Conservation (phyloP, 2,329 filamentous ascomycete genomes). For the Neofusicoccum parvum region DNA sequence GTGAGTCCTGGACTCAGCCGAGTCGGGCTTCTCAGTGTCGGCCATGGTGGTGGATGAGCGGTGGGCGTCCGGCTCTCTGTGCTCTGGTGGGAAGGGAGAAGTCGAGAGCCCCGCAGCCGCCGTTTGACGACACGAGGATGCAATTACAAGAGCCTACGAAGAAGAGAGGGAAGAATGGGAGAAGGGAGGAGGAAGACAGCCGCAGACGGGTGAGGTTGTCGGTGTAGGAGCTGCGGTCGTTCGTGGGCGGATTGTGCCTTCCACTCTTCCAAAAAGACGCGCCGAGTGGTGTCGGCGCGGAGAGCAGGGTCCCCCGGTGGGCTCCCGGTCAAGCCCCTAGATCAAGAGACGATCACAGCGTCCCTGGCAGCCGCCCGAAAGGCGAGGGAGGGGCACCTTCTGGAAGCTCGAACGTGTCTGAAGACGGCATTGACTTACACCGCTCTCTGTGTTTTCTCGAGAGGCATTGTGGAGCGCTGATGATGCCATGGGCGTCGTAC, state of each 20-base stretch:
- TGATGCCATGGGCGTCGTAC: slow-evolving; percentile 12
- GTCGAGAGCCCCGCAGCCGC: slow-evolving; percentile 8
- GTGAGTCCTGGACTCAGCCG: slow-evolving; percentile 5
- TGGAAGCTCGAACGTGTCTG: slow-evolving; percentile 15
- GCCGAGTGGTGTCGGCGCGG: slow-evolving; percentile 17
- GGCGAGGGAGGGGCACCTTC: slow-evolving; percentile 11
- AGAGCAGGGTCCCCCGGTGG: neutral
- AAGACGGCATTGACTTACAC: slow-evolving; percentile 20
- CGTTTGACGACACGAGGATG: neutral
- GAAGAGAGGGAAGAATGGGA: neutral
- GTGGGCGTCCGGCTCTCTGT: neutral
- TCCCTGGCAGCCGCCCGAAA: neutral
- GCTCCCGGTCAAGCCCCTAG: slow-evolving; percentile 15
- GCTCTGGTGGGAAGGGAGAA: neutral
- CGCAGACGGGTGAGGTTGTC: neutral
- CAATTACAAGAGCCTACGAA: slow-evolving; percentile 1
- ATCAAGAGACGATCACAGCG: slow-evolving; percentile 13
- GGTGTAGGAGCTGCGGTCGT: neutral
- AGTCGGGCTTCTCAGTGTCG: slow-evolving; percentile 15
- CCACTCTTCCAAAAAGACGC: slow-evolving; percentile 16
- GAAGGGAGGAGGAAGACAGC: neutral
- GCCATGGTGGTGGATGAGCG: slow-evolving; percentile 16
- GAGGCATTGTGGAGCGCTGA: neutral
- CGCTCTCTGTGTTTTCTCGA: neutral
- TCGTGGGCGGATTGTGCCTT: slow-evolving; percentile 4